These are phyloP conservation scores for Hirsutella thompsonii DNA, from an alignment of 2,329 filamentous ascomycete genomes.

Conservation along the genomic window DNA sequence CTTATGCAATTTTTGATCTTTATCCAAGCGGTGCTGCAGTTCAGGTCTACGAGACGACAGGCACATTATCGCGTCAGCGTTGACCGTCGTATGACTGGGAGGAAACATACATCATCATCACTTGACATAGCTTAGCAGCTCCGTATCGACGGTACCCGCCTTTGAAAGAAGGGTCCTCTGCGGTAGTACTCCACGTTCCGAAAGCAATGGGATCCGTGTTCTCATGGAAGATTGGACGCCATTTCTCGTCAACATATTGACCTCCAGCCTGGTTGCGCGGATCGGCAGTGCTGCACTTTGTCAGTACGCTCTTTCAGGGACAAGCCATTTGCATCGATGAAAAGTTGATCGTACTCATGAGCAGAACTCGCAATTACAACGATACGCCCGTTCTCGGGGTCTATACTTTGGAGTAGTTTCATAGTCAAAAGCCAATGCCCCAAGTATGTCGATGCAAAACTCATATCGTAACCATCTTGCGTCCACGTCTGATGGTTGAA, in stretches of 20 bases:
- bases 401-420: background rate
- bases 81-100: too few relatives aligned
- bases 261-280: background rate
- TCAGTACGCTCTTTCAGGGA: too few relatives aligned
- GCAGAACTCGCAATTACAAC: background rate
- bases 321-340: background rate
- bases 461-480: background rate
- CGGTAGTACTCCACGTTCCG: background rate
- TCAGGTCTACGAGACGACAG: background rate
- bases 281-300: background rate
- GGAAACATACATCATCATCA: conserved; percentile 2
- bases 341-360: background rate
- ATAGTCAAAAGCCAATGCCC: conserved; percentile 1
- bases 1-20: background rate
- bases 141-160: conserved; percentile 1
- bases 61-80: background rate
- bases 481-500: conserved; percentile 1
- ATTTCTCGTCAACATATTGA: background rate
- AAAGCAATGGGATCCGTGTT: background rate
- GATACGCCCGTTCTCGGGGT: background rate
- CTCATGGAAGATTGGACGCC: background rate
- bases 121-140: background rate
- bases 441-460: conserved; percentile 1
- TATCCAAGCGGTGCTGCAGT: background rate
- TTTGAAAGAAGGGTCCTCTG: background rate